Evolutionary conservation across 2,329 filamentous ascomycete species (phyloP).

Genomic region (Alternaria alternata): DNA sequence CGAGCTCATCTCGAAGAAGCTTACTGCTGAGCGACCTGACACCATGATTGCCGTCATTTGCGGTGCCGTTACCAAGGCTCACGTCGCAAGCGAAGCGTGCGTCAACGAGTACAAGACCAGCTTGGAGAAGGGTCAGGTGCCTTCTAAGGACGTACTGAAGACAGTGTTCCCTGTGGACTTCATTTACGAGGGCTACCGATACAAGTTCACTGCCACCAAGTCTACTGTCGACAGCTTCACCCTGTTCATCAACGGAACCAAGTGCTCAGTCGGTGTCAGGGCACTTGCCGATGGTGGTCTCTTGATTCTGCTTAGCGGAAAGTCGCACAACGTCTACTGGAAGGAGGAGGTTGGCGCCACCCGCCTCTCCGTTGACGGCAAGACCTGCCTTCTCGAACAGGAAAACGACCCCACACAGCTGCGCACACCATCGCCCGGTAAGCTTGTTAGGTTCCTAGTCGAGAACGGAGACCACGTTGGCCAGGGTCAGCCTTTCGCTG

Average conservation of each 20-base stretch:
- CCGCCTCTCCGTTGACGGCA: slow-evolving; percentile 94
- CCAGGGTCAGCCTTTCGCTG: slow-evolving; percentile 91
- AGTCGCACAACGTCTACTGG: slow-evolving; percentile 99
- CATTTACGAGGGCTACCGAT: slow-evolving; percentile 95
- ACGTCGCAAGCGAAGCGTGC: slow-evolving; percentile 90
- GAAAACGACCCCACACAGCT: slow-evolving; percentile 99
- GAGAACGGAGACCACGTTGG: slow-evolving; percentile 94
- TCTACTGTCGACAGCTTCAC: slow-evolving; percentile 95
- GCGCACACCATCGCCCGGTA: slow-evolving; percentile 91
- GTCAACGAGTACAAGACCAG: slow-evolving; percentile 86
- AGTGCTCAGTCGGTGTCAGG: slow-evolving; percentile 91
- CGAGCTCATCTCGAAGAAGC: slow-evolving; percentile 96
- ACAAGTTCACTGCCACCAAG: slow-evolving; percentile 97
- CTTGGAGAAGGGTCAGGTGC: slow-evolving; percentile 96
- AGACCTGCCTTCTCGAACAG: slow-evolving; percentile 96
- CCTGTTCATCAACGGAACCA: slow-evolving; percentile 98
- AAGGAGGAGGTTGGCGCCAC: slow-evolving; percentile 98
- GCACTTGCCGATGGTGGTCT: slow-evolving; percentile 93
- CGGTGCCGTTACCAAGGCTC: slow-evolving; percentile 92
- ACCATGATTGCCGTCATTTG: slow-evolving; percentile 93
- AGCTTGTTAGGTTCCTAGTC: slow-evolving; percentile 96
- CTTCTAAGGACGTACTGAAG: slow-evolving; percentile 94
- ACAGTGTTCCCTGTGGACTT: slow-evolving; percentile 98
- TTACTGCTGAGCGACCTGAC: slow-evolving; percentile 95
- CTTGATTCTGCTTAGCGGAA: slow-evolving; percentile 86